Conservation (phyloP, 2,329 filamentous ascomycete genomes). For the Trichoderma sp. region DNA sequence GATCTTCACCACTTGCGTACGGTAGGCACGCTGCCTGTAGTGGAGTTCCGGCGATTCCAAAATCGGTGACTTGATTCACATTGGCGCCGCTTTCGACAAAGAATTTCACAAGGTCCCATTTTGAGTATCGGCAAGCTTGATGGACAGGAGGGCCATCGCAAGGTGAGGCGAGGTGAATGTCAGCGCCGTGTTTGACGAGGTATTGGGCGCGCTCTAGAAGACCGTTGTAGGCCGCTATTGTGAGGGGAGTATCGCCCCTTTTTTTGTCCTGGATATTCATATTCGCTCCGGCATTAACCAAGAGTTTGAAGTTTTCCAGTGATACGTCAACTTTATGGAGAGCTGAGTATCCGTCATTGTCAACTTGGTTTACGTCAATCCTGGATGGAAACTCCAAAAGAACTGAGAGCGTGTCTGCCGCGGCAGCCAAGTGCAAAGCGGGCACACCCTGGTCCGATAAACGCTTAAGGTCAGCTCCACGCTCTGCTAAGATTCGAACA, state of each 20-base stretch:
- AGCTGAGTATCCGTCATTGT: not conserved
- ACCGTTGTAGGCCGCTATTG: not conserved
- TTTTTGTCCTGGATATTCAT: not conserved
- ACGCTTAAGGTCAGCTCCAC: constrained; percentile 14
- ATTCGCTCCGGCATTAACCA: constrained; percentile 17
- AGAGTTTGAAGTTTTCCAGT: constrained; percentile 3
- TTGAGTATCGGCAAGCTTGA: not conserved
- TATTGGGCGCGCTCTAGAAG: constrained; percentile 16
- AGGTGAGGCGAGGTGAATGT: constrained; percentile 16
- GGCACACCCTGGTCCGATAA: not conserved
- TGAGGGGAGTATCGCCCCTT: constrained; percentile 7
- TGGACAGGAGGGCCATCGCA: constrained; percentile 12
- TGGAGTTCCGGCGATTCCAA: constrained; percentile 6
- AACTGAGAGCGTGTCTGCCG: not conserved
- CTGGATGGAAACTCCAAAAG: constrained; percentile 16
- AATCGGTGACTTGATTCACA: not conserved
- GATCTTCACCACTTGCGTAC: not conserved
- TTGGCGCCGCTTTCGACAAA: constrained; percentile 19
- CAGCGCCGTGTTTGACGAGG: constrained; percentile 15
- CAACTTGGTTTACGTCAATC: constrained; percentile 13
- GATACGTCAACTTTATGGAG: not conserved
- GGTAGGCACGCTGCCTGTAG: constrained; percentile 12
- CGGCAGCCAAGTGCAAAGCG: constrained; percentile 8
- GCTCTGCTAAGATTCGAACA: constrained; percentile 12
- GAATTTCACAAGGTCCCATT: not conserved